Base-by-base conservation (phyloP, 2,329 filamentous ascomycete species). In the Monosporascus ibericus region DNA sequence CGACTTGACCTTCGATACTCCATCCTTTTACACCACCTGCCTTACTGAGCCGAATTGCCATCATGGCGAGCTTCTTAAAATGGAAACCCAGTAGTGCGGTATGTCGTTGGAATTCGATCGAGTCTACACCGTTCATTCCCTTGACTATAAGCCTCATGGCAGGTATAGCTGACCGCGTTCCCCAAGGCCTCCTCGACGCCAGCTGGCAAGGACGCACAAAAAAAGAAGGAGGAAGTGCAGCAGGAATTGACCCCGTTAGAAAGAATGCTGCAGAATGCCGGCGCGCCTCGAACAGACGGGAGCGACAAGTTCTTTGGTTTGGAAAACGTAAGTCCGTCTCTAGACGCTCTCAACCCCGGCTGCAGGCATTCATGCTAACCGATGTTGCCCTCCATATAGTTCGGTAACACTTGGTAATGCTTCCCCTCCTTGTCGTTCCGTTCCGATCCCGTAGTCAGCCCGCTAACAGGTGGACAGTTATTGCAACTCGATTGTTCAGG, bases 241-340 rank as follows among this genome's bases (percentile, higher is more conserved):
- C 72, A 72, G n/a, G 83, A 86, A 63, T 61, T 79, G 50, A 86
- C 82, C 2, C 82, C 84, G 3, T 62, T 86, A 53, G 80, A 85
- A 63, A 85, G 90, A 76, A 87, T 95, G 78, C 79, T 99, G 34
- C 81, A 85, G 62, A 87, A 90, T 70, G 85, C 89, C 54, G 92
- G 91, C 3, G 85, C 92, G 2, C 74, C 95, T 60, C 85, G 90
- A 64, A 77, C 81, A 60, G 92, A 97, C 72, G 94, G 94, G 50
- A 96, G 89, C 68, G 94, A 97, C 75, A 95, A 96, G 75, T 99
- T 96, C 75, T 97, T 95, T 73, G 94, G 94, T 17, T 87, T 97
- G 69, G 94, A 99, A 73, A 99, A 99, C 74, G 92, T 97, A 79
- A 73, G 58, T 55, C 51, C 22, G 37, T 46, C 55, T 48, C 46